Percentiles rank a stretch among this genome's conserved stretches.
Evolutionary conservation across 164 flowering plant species (phyloP).

Genomic region (Macadamia integrifolia): DNA sequence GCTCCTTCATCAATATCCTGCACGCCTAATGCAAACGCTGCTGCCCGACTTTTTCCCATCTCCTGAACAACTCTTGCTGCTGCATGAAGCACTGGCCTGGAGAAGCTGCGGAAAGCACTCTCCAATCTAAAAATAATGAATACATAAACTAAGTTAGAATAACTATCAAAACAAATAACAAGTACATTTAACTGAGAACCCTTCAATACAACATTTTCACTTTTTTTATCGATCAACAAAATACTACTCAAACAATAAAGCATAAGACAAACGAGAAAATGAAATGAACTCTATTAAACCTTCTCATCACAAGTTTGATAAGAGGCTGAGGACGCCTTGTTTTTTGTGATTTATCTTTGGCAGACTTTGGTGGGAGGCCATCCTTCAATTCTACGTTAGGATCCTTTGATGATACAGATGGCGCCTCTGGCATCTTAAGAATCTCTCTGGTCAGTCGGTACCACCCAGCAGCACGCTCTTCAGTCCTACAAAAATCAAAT

Average conservation of each 20-base stretch:
- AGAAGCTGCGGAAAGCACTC: slow-evolving; percentile 96
- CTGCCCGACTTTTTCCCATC: slow-evolving; percentile 99
- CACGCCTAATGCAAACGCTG: slow-evolving; percentile 85
- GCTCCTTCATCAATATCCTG: slow-evolving; percentile 92
- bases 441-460: slow-evolving; percentile 91
- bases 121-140: slow-evolving; percentile 54
- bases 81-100: slow-evolving; percentile 97
- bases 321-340: slow-evolving; percentile 95
- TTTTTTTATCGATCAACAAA: background rate
- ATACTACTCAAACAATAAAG: slow-evolving; percentile 2
- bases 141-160: background rate
- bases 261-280: background rate
- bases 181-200: background rate
- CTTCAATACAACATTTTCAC: background rate
- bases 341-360: slow-evolving; percentile 76
- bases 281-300: slow-evolving; percentile 33
- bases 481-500: slow-evolving; percentile 48
- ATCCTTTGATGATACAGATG: slow-evolving; percentile 63
- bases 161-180: background rate
- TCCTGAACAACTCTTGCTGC: slow-evolving; percentile 99
- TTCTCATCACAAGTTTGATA: slow-evolving; percentile 96
- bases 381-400: slow-evolving; percentile 47
- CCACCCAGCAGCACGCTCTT: slow-evolving; percentile 98
- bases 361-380: slow-evolving; percentile 48
- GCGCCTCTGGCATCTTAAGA: slow-evolving; percentile 90